These are phyloP conservation scores for Marasmius tenuissimus DNA, from an alignment of 1,284 basidiomycete genomes.

Conservation along the genomic window DNA sequence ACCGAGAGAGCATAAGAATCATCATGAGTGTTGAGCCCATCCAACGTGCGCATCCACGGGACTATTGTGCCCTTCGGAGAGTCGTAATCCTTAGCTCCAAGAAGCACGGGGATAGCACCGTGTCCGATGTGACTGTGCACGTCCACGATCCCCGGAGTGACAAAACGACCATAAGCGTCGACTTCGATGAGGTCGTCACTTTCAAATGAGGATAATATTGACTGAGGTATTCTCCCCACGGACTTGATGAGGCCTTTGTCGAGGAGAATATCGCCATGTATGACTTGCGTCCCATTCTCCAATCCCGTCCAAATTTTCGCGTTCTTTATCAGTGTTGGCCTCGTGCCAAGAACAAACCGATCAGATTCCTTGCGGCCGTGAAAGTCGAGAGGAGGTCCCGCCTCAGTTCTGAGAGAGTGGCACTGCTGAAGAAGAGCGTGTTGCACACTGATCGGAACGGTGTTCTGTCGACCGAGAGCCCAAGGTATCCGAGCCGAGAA, in stretches of 20 bases:
- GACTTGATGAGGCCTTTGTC: conserved; percentile 57
- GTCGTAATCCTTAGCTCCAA: conserved; percentile 40
- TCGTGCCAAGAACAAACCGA: conserved; percentile 64
- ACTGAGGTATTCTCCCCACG: conserved; percentile 43
- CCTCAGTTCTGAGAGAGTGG: conserved; percentile 1
- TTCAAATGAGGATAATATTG: not conserved
- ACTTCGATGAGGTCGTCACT: conserved; percentile 1
- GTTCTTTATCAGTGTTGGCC: conserved; percentile 52
- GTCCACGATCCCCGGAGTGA: conserved; percentile 41
- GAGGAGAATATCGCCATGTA: conserved; percentile 59
- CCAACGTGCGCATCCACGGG: conserved; percentile 31
- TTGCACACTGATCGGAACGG: not conserved
- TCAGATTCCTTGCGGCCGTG: conserved; percentile 35
- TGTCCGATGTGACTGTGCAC: conserved; percentile 66
- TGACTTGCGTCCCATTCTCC: conserved; percentile 13
- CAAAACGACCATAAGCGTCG: conserved; percentile 13
- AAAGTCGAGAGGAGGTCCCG: conserved; percentile 9
- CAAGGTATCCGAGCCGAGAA: too few species aligned
- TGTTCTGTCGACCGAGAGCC: not conserved
- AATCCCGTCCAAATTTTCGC: conserved; percentile 29
- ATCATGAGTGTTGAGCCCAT: conserved; percentile 26
- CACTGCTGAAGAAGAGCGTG: conserved; percentile 5
- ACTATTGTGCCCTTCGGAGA: conserved; percentile 38
- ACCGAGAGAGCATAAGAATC: conserved; percentile 21
- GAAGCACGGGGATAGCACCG: conserved; percentile 42